Evolutionary conservation across 2,329 filamentous ascomycete genomes (phyloP), one percentile per base, ranked within the genome.

Genomic region (Colletotrichum musae): DNA sequence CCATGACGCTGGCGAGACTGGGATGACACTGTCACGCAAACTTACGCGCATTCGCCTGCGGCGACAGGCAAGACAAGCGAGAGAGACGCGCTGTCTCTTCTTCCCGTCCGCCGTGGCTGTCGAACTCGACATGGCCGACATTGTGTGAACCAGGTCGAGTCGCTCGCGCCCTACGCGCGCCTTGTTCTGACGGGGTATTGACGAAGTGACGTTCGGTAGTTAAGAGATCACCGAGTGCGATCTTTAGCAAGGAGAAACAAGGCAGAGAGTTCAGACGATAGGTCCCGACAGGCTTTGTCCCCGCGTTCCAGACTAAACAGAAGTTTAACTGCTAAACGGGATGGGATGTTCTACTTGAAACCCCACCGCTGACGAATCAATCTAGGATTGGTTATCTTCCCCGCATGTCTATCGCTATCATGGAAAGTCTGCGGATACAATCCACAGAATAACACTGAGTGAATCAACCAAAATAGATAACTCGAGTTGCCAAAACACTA

Each of bases 31-130:
- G 0, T 21, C 5, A 3, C 2, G 32, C 3, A 18, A 1, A 50
- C 70, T 62, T 54, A 72, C 70, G 10, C 68, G 63, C 50, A 72
- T 71, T 16, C 66, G 64, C 47, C 70, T 70, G 24, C 58, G 36
- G 16, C 71, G 71, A 26, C 71, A 72, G 12, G 71, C 45, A 10
- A 70, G 59, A 47, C 71, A 72, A n/a, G 71, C 71, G 18, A 72
- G 47, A 7, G 71, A 71, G 21, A 72, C 71, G n/a, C 71, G 59
- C 18, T 71, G 69, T 26, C 71, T 65, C 54, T 70, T 70, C 43
- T 52, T 61, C 13, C 52, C 50, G 15, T 66, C 67, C 4, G 28
- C 12, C 24, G 18, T 62, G 15, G 43, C 43, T 15, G 26, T 13
- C 6, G 61, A 26, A 9, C n/a, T 62, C n/a, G 51, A 32, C 26